These are phyloP conservation scores for Candida sphagnicola DNA, from an alignment of 805 yeast genomes.

Conservation along the genomic window DNA sequence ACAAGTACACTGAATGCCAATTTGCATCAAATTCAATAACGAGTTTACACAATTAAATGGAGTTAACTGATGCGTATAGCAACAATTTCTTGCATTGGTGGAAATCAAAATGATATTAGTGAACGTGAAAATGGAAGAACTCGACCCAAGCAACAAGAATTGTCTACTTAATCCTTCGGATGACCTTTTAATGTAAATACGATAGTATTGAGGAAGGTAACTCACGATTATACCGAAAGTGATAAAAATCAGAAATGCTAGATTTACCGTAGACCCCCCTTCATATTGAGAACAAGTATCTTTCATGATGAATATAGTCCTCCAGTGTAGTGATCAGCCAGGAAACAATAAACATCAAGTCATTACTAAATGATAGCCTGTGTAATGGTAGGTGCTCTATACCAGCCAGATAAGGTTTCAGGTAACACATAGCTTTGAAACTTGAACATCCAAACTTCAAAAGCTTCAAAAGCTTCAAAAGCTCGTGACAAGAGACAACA, in stretches of 20 bases:
- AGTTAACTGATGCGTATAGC: constrained; percentile 40
- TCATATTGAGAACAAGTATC: constrained; percentile 38
- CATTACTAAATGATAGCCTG: no score
- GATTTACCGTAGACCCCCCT: constrained; percentile 48
- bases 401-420: no score
- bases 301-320: no score
- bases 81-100: constrained; percentile 59
- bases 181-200: constrained; percentile 53
- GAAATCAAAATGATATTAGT: constrained; percentile 64
- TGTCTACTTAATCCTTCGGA: constrained; percentile 78
- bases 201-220: constrained; percentile 71
- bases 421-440: no score
- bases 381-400: no score
- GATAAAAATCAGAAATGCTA: constrained; percentile 47
- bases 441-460: no score
- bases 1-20: constrained; percentile 57
- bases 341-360: no score
- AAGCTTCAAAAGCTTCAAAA: no score
- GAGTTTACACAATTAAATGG: constrained; percentile 62
- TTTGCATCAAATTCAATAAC: constrained; percentile 63
- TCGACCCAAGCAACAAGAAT: constrained; percentile 65
- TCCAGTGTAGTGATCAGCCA: no score
- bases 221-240: constrained; percentile 67
- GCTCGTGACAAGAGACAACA: no score
- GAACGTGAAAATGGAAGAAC: constrained; percentile 64